Conservation (phyloP, 2,329 filamentous ascomycete genomes). For the Elsinoe batatas region DNA sequence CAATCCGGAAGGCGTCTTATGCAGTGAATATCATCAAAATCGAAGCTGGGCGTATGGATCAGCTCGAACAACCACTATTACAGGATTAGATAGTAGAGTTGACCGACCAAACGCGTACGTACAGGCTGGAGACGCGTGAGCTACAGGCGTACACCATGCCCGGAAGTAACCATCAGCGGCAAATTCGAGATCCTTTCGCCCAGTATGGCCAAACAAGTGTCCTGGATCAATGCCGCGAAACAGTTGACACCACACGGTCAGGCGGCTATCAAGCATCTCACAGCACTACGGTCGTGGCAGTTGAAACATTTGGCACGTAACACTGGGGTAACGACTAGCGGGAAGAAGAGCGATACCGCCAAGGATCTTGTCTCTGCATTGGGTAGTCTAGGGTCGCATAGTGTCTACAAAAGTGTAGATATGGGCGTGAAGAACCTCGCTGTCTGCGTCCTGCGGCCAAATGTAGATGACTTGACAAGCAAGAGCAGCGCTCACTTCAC, state of each 20-base stretch:
- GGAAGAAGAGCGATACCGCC: slow-evolving; percentile 44
- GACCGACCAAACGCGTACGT: too few relatives aligned
- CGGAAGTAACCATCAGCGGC: too few relatives aligned
- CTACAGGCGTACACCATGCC: too few relatives aligned
- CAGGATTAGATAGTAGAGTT: too few relatives aligned
- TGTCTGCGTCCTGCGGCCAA: slow-evolving; percentile 47
- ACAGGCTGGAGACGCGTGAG: too few relatives aligned
- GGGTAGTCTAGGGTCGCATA: slow-evolving; percentile 27
- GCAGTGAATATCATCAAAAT: too few relatives aligned
- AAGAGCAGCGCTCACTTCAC: slow-evolving; percentile 13
- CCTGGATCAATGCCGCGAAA: background rate
- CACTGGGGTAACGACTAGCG: slow-evolving; percentile 52
- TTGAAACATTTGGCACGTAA: slow-evolving; percentile 51
- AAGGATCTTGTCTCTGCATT: slow-evolving; percentile 32
- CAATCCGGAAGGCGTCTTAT: too few relatives aligned
- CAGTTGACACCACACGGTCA: background rate
- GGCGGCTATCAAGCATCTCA: slow-evolving; percentile 24
- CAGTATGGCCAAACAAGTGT: background rate
- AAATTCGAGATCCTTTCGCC: background rate
- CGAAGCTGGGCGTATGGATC: too few relatives aligned
- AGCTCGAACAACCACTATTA: too few relatives aligned
- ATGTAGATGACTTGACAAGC: slow-evolving; percentile 8
- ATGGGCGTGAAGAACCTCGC: slow-evolving; percentile 78
- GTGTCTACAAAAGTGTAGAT: slow-evolving; percentile 56
- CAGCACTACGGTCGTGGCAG: slow-evolving; percentile 40